Evolutionary conservation across 1,284 basidiomycete species (phyloP), one percentile per base, ranked within the genome.

Genomic region (Dichomitus squalens): DNA sequence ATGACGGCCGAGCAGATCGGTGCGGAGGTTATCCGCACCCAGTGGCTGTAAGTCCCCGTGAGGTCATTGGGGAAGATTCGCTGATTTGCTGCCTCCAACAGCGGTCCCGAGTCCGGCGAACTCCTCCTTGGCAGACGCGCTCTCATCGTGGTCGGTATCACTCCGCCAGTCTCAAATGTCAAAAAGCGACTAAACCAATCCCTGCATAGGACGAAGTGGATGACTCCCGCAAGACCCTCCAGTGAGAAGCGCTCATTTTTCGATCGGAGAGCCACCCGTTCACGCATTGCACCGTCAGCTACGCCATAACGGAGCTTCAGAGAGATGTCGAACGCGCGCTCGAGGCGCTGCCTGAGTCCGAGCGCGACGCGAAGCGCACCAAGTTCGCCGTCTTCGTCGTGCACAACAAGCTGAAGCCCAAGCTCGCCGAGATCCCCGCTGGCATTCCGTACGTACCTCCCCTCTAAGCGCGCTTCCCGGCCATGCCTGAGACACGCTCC

Each of bases 371-470:
- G 2, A 75, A 90, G 55, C 84, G 86, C 59, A 95, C 95, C 40
- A 81, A 90, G 72, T 93, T 97, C 61, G 94, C 85, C 1, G 79
- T 96, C 64, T 98, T 97, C 70, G 95, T 96, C 36, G 95, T 98
- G 16, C 95, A 97, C 76, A 96, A 97, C 80, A 97, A 97, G 77
- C 78, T 86, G 61, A 96, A 96, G 77, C 78, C 81, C 43, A 98
- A 98, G 76, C 72, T 87, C 40, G 93, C 85, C 25, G 73, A 82
- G 41, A 74, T 98, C 44, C 91, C 93, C 8, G 65, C 75, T 4
- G 81, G 83, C 52, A 78, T 84, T 40, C 83, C 81, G 86, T 95
- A 70, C 67, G 85, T 76, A 50, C 31, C 25, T 31, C 20, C n/a
- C n/a, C n/a, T 18, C 23, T 23, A 4, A 4, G 20, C 39, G 49